phyloP scores from a whole-genome alignment of 148 eudicot species.

The Vaccinium corymbosum region DNA sequence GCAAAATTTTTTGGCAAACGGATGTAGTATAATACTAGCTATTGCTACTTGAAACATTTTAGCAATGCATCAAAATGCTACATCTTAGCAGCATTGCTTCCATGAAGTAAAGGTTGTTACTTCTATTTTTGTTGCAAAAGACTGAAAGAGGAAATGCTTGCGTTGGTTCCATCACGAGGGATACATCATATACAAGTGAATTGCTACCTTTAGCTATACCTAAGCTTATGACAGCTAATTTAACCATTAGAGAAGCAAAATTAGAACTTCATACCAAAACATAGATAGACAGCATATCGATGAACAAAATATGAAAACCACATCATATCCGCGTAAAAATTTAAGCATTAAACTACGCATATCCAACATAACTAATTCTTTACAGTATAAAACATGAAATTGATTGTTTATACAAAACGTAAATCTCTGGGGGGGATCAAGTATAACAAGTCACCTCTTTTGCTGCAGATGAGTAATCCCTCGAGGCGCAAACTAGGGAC shows the following conservation, averaged over 20 bases:
- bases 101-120: background rate
- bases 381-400: background rate
- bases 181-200: background rate
- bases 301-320: background rate
- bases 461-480: slow-evolving; percentile 44
- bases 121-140: background rate
- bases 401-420: too few relatives aligned
- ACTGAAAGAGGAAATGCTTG: background rate
- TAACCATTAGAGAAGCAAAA: background rate
- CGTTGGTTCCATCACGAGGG: background rate
- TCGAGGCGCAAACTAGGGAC: slow-evolving; percentile 27
- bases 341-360: background rate
- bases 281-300: background rate
- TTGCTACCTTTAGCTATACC: background rate
- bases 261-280: background rate
- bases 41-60: background rate
- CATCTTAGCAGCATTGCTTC: background rate
- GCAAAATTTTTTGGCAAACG: background rate
- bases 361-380: background rate
- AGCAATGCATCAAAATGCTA: background rate
- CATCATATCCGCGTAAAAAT: background rate
- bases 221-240: background rate
- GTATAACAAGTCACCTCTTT: slow-evolving; percentile 35
- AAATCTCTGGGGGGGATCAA: too few relatives aligned
- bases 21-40: background rate